A percentile compares a stretch with the other conserved stretches of the same genome.
These are phyloP conservation scores for Letharia lupina DNA, from an alignment of 495 filamentous ascomycete species.

Conservation along the genomic window DNA sequence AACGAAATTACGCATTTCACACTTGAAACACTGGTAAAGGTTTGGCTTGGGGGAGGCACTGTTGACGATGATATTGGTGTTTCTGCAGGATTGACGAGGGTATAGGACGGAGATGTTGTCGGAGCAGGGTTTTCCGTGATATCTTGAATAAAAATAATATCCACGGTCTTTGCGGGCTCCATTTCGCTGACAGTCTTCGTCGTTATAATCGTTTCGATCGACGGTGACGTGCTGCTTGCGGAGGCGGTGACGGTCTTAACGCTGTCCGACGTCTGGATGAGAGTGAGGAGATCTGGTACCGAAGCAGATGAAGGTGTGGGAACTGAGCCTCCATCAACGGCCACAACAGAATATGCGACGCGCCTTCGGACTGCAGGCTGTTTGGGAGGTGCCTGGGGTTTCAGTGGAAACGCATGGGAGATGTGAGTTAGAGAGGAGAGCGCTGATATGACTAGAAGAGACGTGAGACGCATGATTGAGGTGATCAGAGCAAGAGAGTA, in stretches of 20 bases:
- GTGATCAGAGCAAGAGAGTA: not conserved
- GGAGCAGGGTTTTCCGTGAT: not conserved
- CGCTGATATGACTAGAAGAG: not conserved
- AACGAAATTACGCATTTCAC: slow-evolving; percentile 51
- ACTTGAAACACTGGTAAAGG: slow-evolving; percentile 6
- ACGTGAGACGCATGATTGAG: slow-evolving; percentile 5
- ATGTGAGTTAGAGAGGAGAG: not conserved
- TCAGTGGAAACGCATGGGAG: slow-evolving; percentile 17
- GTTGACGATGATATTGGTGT: not conserved
- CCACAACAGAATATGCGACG: slow-evolving; percentile 40
- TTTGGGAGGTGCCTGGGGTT: not conserved
- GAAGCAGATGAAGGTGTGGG: slow-evolving; percentile 22
- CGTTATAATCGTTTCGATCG: slow-evolving; percentile 23
- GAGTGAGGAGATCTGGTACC: slow-evolving; percentile 28
- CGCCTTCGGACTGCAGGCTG: slow-evolving; percentile 19
- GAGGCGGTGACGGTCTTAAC: slow-evolving; percentile 28
- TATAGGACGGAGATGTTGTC: not conserved
- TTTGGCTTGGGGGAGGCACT: slow-evolving; percentile 1
- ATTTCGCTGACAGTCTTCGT: slow-evolving; percentile 12
- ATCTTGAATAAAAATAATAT: slow-evolving; percentile 7
- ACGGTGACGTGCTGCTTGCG: slow-evolving; percentile 12
- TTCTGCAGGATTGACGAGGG: slow-evolving; percentile 13
- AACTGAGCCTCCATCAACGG: slow-evolving; percentile 37
- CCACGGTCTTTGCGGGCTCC: slow-evolving; percentile 18
- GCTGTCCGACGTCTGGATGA: slow-evolving; percentile 29